phyloP scores from a whole-genome alignment of 129 eudicot species.

The Apium graveolens region DNA sequence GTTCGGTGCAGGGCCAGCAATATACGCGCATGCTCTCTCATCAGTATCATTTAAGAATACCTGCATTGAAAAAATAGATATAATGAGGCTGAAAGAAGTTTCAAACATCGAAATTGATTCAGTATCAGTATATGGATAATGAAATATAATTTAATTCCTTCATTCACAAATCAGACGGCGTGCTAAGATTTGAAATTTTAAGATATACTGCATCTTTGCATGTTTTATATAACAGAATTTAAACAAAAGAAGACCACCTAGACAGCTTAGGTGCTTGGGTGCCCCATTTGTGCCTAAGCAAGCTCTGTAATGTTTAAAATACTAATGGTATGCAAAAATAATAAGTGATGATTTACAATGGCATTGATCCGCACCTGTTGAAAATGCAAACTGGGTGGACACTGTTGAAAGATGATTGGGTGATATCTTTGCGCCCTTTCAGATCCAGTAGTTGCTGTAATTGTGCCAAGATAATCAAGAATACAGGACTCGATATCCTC shows the following conservation, averaged over 20 bases:
- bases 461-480: constrained; percentile 92
- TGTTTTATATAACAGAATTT: background rate
- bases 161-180: background rate
- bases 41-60: constrained; percentile 94
- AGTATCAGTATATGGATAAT: background rate
- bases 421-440: constrained; percentile 45
- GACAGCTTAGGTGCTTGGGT: background rate
- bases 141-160: background rate
- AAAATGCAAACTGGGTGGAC: constrained; percentile 62
- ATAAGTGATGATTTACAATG: background rate
- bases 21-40: constrained; percentile 98
- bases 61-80: constrained; percentile 29
- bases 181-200: background rate
- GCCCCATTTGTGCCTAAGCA: background rate
- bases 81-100: constrained; percentile 1
- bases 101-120: constrained; percentile 1
- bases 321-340: background rate
- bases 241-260: background rate
- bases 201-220: background rate
- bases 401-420: constrained; percentile 61
- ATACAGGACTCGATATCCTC: constrained; percentile 89
- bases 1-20: constrained; percentile 99
- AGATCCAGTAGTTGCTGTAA: constrained; percentile 46
- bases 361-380: constrained; percentile 59
- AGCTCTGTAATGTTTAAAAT: background rate